A percentile compares a stretch with the other conserved stretches of the same genome.
Conservation (phyloP, 768 basidiomycete species). For the Mycena leptocephala region DNA sequence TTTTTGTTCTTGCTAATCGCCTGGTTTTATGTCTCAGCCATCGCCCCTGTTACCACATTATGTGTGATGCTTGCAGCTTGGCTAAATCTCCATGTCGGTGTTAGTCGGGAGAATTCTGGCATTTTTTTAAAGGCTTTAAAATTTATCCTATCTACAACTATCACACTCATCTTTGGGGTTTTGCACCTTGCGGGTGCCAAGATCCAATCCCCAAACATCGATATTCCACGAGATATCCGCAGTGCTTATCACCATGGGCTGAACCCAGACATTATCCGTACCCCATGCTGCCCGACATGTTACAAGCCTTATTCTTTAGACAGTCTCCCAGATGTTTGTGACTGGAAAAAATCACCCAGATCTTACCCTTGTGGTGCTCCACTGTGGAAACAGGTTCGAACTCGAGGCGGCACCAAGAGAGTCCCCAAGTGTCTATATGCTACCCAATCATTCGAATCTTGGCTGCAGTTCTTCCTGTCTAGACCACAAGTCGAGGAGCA, state of each 20-base stretch:
- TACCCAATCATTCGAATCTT: no score
- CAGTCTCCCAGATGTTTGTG: neutral
- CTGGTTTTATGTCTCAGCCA: no score
- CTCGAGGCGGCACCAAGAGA: neutral
- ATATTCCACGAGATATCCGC: no score
- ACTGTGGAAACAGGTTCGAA: neutral
- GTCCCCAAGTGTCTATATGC: conserved; percentile 1
- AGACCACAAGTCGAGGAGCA: no score
- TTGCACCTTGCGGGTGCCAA: neutral
- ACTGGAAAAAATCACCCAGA: no score
- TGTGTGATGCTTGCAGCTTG: no score
- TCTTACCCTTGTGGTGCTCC: neutral
- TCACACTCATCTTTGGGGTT: neutral
- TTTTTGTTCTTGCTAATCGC: no score
- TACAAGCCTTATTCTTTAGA: neutral
- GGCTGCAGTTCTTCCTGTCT: no score
- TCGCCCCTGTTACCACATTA: no score
- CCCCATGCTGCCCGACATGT: conserved; percentile 3
- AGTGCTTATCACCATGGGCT: no score
- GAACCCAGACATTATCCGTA: no score
- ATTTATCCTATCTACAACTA: neutral
- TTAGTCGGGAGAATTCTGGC: neutral
- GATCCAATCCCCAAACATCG: neutral
- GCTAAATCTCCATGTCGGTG: neutral
- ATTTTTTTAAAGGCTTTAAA: neutral